Conservation (phyloP, 2,329 filamentous ascomycete genomes). For the Colletotrichum sp. region DNA sequence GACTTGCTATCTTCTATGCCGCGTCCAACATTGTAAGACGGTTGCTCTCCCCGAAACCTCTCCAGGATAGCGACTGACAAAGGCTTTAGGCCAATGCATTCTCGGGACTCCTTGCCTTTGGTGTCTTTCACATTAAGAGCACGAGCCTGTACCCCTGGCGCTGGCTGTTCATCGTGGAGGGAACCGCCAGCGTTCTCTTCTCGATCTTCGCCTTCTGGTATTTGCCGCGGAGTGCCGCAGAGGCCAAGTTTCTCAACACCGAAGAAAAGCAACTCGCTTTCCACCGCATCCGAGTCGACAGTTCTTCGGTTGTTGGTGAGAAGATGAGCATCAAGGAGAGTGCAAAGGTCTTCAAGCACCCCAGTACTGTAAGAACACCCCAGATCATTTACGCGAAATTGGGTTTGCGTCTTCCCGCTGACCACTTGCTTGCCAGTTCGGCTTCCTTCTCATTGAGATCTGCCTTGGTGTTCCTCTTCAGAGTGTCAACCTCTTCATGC, state of each 20-base stretch:
- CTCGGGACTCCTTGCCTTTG: constrained; percentile 25
- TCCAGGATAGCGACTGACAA: neutral
- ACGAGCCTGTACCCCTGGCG: constrained; percentile 46
- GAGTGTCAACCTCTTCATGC: constrained; percentile 58
- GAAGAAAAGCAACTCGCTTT: constrained; percentile 73
- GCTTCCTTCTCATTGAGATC: constrained; percentile 51
- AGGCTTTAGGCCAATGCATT: constrained; percentile 1
- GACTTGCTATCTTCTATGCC: constrained; percentile 22
- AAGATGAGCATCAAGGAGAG: constrained; percentile 56
- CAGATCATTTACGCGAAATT: rapidly evolving
- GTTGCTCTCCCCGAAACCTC: neutral
- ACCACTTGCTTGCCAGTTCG: neutral
- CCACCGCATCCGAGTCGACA: constrained; percentile 78
- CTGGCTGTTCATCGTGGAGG: constrained; percentile 60
- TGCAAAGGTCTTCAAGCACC: constrained; percentile 55
- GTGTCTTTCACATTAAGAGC: constrained; percentile 47
- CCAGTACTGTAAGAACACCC: constrained; percentile 54
- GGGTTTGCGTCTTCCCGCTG: neutral
- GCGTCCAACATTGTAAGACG: constrained; percentile 21
- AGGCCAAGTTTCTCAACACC: constrained; percentile 68
- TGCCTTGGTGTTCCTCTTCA: constrained; percentile 66
- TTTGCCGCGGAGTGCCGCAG: constrained; percentile 67
- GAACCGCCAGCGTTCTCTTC: constrained; percentile 62
- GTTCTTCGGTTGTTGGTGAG: constrained; percentile 65
- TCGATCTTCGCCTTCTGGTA: constrained; percentile 72